Evolutionary conservation across 768 basidiomycete genomes (phyloP).

Genomic region (Lentinula detonsa): DNA sequence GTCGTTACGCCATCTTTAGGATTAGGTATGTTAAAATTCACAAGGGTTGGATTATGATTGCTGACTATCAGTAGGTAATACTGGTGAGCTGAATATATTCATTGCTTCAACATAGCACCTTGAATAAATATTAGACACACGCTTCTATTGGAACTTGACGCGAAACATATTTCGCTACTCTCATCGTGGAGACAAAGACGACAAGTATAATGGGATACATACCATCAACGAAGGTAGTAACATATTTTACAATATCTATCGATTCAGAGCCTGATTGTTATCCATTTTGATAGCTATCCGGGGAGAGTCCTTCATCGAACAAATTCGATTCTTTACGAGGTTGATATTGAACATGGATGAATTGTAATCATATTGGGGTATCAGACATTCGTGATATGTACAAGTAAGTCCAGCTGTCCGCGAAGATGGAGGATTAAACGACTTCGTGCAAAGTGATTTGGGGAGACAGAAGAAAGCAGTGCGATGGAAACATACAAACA

Average conservation of each 20-base stretch:
- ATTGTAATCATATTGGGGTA: not conserved
- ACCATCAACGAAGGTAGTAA: constrained; percentile 50
- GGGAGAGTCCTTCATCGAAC: constrained; percentile 27
- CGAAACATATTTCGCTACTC: constrained; percentile 42
- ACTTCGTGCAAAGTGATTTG: no score
- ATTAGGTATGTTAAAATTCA: constrained; percentile 7
- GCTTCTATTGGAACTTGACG: constrained; percentile 27
- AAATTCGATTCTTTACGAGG: constrained; percentile 33
- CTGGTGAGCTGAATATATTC: constrained; percentile 14
- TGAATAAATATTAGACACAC: constrained; percentile 20
- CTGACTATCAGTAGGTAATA: constrained; percentile 13
- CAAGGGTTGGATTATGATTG: not conserved
- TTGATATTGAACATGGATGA: constrained; percentile 37
- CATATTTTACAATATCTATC: no score
- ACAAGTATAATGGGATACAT: constrained; percentile 26
- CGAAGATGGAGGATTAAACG: not conserved
- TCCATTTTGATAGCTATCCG: constrained; percentile 13
- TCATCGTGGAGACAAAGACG: constrained; percentile 18
- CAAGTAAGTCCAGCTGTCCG: not conserved
- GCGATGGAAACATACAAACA: no score
- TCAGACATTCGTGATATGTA: not conserved
- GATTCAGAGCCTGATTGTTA: no score
- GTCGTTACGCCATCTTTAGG: constrained; percentile 23
- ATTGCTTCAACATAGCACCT: not conserved
- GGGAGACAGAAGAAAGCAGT: no score